Conservation (phyloP, 2,329 filamentous ascomycete genomes). For the Scedosporium apiospermum region DNA sequence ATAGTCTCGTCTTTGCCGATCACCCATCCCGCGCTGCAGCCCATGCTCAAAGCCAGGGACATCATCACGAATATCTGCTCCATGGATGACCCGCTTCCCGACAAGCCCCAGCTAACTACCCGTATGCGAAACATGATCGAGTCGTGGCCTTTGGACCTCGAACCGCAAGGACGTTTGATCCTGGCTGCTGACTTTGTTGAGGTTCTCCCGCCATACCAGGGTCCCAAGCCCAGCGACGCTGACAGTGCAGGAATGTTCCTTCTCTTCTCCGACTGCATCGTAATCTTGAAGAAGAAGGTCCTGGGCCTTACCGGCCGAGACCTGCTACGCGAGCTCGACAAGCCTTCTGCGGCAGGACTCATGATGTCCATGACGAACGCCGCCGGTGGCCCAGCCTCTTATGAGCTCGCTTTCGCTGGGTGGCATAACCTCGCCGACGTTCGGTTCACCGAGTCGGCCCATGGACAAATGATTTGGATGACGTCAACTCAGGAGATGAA, state of each 20-base stretch:
- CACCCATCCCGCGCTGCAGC: constrained; percentile 73
- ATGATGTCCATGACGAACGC: constrained; percentile 56
- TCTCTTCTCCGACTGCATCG: constrained; percentile 73
- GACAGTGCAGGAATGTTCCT: constrained; percentile 63
- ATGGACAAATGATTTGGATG: constrained; percentile 59
- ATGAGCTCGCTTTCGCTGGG: constrained; percentile 67
- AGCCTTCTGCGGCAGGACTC: constrained; percentile 56
- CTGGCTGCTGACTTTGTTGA: constrained; percentile 74
- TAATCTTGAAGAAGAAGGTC: constrained; percentile 64
- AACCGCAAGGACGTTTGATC: constrained; percentile 69
- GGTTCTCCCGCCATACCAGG: constrained; percentile 59
- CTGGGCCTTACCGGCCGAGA: constrained; percentile 62
- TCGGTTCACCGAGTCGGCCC: constrained; percentile 61
- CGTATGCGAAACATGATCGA: constrained; percentile 69
- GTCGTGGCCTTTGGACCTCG: constrained; percentile 63
- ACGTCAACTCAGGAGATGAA: constrained; percentile 53
- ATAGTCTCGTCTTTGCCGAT: constrained; percentile 81
- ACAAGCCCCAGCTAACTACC: constrained; percentile 64
- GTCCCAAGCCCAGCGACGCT: constrained; percentile 26
- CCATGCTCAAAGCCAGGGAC: constrained; percentile 80
- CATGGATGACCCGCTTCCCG: constrained; percentile 62
- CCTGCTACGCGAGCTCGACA: constrained; percentile 76
- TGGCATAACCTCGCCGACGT: constrained; percentile 61
- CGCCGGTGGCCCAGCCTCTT: constrained; percentile 49
- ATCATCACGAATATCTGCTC: constrained; percentile 96